Evolutionary conservation across 2,329 filamentous ascomycete species (phyloP), one percentile per base, ranked within the genome.

Genomic region (Aspergillus novoparasiticus): DNA sequence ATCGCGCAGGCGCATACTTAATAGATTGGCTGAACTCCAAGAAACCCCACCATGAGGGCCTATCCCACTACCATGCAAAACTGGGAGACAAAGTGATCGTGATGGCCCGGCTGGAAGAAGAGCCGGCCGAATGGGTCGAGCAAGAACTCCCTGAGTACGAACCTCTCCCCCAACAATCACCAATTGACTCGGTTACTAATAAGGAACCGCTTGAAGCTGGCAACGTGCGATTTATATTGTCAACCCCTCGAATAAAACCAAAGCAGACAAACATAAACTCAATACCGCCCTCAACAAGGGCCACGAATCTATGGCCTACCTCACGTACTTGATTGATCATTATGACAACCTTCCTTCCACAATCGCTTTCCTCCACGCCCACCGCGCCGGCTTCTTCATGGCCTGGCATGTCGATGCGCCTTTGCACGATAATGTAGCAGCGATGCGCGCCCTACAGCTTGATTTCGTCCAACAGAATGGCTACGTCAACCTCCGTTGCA

Each of bases 401-500:
- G 79, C 84, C 36, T 87, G 85, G 85, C 86, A 88, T 71, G 86
- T 86, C 68, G 85, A 87, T 66, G 81, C 83, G 58, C 82, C 82
- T 8, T 77, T 85, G 58, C 83, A 86, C 76, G 84, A 86, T 70
- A 83, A 82, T n/a, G 80, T 86, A 21, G 76, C 79, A 3, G 78
- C 82, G 3, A 81, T 88, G 61, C 81, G 79, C 57, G 76, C 76
- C 45, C 79, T 88, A 19, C 81, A 80, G 30, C 71, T 85, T 26
- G 74, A 82, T 23, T 81, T 85, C 61, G 79, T 89, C n/a, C 80
- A 81, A 55, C 73, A 79, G 58, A 78, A 81, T 57, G 87, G 86
- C 53, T 89, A 88, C 71, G 82, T 84, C 66, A 89, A 89, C 69
- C 79, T 89, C 57, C 84, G 87, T 58, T 89, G 87, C 72, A 83